A percentile compares a stretch with the other conserved stretches of the same genome.
Conservation (phyloP, 495 filamentous ascomycete species). For the Penicillium samsonianum region DNA sequence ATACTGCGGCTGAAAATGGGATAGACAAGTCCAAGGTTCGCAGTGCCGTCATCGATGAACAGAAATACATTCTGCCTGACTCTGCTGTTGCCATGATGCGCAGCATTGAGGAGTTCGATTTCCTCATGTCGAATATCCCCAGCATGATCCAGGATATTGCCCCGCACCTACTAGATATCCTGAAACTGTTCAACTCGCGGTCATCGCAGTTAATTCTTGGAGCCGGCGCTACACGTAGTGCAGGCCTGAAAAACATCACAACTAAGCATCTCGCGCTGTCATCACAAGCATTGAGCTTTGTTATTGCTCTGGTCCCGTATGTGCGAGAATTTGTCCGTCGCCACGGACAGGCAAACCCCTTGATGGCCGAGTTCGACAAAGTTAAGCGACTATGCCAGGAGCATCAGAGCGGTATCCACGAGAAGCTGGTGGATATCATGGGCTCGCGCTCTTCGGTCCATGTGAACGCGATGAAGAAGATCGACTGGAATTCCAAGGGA, state of each 20-base stretch:
- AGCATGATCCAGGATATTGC: constrained; percentile 85
- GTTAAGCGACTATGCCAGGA: constrained; percentile 86
- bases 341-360: constrained; percentile 61
- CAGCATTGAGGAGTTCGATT: constrained; percentile 79
- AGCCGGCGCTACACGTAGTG: constrained; percentile 86
- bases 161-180: constrained; percentile 66
- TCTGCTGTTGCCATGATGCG: constrained; percentile 77
- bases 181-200: constrained; percentile 91
- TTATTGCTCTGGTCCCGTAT: constrained; percentile 84
- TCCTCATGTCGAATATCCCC: constrained; percentile 79
- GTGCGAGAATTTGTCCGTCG: constrained; percentile 87
- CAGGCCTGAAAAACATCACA: constrained; percentile 93
- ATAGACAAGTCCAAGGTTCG: constrained; percentile 67
- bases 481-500: constrained; percentile 67
- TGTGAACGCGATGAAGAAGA: constrained; percentile 71
- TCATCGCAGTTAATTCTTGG: constrained; percentile 93
- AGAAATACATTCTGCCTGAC: constrained; percentile 81
- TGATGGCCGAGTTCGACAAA: constrained; percentile 92
- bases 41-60: constrained; percentile 77
- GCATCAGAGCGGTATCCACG: constrained; percentile 89
- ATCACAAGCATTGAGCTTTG: constrained; percentile 85
- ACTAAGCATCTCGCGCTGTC: constrained; percentile 94
- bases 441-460: constrained; percentile 70
- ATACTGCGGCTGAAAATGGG: constrained; percentile 50
- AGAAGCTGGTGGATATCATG: constrained; percentile 97